Conservation (phyloP, 257 asterid species). For the Nicotiana attenuata region DNA sequence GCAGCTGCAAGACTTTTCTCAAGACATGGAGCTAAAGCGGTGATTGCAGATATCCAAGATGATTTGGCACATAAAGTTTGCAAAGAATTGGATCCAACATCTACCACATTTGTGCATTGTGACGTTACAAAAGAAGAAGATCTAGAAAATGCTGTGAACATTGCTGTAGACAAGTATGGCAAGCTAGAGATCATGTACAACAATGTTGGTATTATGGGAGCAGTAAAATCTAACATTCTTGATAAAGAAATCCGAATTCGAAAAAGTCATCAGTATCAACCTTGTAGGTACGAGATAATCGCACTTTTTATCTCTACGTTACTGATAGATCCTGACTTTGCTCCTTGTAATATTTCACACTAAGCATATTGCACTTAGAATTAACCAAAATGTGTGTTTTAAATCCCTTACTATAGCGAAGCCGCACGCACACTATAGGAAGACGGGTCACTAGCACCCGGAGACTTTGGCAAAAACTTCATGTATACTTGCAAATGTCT, state of each 20-base stretch:
- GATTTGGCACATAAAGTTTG: conserved; percentile 29
- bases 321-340: not conserved
- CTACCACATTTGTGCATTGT: conserved; percentile 15
- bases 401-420: too few species aligned
- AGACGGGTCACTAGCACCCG: too few species aligned
- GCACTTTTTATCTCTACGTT: not conserved
- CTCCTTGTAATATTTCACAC: not conserved
- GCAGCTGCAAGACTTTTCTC: conserved; percentile 34
- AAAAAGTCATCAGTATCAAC: conserved; percentile 23
- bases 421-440: too few species aligned
- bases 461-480: too few species aligned
- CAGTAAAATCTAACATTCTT: conserved; percentile 8
- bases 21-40: conserved; percentile 41
- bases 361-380: not conserved
- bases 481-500: too few species aligned
- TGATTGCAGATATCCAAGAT: conserved; percentile 37
- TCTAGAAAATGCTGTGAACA: conserved; percentile 7
- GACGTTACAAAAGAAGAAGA: conserved; percentile 19
- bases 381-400: too few species aligned
- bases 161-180: conserved; percentile 15
- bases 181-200: conserved; percentile 35
- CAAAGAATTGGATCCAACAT: conserved; percentile 8
- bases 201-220: conserved; percentile 25
- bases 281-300: conserved; percentile 15
- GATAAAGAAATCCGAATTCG: conserved; percentile 17